Evolutionary conservation across 805 yeast genomes (phyloP).

Genomic region (Lachancea quebecensis): DNA sequence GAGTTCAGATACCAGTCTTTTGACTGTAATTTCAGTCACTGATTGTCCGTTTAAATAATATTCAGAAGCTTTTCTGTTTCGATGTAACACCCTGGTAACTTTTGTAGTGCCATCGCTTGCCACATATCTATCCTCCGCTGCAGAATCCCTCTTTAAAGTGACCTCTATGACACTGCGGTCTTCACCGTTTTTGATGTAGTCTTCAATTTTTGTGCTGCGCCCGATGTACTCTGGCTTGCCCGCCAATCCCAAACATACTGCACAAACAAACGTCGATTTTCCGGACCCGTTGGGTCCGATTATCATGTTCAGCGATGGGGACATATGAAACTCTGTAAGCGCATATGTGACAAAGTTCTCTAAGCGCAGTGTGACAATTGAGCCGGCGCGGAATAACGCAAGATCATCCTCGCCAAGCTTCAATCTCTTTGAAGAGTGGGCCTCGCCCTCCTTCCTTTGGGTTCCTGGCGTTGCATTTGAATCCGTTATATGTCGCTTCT

Average conservation of each 20-base stretch:
- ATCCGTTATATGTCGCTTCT: no score
- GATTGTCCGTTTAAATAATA: conserved; percentile 44
- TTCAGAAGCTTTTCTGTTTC: conserved; percentile 38
- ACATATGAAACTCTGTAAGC: conserved; percentile 62
- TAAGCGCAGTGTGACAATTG: conserved; percentile 48
- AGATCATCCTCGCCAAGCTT: conserved; percentile 10
- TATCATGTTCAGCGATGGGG: conserved; percentile 82
- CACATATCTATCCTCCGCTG: conserved; percentile 21
- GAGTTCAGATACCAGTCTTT: conserved; percentile 37
- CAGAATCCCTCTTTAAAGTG: conserved; percentile 27
- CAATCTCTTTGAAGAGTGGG: conserved; percentile 10
- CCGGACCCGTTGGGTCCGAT: conserved; percentile 98
- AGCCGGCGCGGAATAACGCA: conserved; percentile 37
- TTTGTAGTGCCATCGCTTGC: conserved; percentile 25
- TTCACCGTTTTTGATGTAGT: conserved; percentile 68
- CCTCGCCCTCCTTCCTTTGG: neutral
- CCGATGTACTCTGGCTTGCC: conserved; percentile 74
- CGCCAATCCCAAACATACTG: conserved; percentile 80
- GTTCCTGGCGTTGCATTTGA: neutral
- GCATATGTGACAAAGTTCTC: conserved; percentile 66
- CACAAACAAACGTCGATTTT: conserved; percentile 87
- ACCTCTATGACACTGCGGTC: conserved; percentile 32
- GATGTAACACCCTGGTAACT: conserved; percentile 39
- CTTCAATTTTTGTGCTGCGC: conserved; percentile 50
- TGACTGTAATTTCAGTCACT: conserved; percentile 41